These are phyloP conservation scores for Crucibulum laeve DNA, from an alignment of 768 basidiomycete species.

Conservation along the genomic window DNA sequence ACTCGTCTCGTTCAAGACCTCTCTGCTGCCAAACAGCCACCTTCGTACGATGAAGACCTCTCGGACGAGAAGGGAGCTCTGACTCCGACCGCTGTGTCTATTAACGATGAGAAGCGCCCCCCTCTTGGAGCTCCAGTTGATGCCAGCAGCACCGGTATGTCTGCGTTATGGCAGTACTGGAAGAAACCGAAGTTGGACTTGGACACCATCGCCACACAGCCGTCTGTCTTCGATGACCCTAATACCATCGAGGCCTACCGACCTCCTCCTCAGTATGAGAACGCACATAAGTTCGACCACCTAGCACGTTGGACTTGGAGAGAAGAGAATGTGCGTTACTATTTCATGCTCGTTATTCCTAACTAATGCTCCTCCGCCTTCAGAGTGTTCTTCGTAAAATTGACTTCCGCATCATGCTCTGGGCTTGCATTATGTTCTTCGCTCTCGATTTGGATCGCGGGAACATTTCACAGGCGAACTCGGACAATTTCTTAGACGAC, in stretches of 20 bases:
- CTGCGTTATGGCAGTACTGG: constrained; percentile 25
- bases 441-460: constrained; percentile 52
- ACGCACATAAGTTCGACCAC: constrained; percentile 61
- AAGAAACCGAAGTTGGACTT: constrained; percentile 27
- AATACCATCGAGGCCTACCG: constrained; percentile 42
- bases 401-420: constrained; percentile 55
- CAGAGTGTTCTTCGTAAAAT: constrained; percentile 55
- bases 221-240: constrained; percentile 61
- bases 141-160: constrained; percentile 12
- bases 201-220: constrained; percentile 55
- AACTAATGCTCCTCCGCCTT: background rate
- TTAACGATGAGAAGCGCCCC: constrained; percentile 13
- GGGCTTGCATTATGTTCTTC: constrained; percentile 65
- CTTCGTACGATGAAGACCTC: constrained; percentile 8
- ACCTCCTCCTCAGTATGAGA: constrained; percentile 53
- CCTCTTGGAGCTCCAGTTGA: constrained; percentile 28
- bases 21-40: background rate
- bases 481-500: constrained; percentile 65
- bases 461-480: constrained; percentile 64
- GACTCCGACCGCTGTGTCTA: constrained; percentile 4
- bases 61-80: constrained; percentile 4
- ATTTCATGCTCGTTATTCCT: background rate
- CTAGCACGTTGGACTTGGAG: constrained; percentile 67
- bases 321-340: constrained; percentile 50
- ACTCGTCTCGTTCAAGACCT: constrained; percentile 8